Base-by-base conservation (phyloP, 2,329 filamentous ascomycete genomes). In the Ophiostoma fasciatum region DNA sequence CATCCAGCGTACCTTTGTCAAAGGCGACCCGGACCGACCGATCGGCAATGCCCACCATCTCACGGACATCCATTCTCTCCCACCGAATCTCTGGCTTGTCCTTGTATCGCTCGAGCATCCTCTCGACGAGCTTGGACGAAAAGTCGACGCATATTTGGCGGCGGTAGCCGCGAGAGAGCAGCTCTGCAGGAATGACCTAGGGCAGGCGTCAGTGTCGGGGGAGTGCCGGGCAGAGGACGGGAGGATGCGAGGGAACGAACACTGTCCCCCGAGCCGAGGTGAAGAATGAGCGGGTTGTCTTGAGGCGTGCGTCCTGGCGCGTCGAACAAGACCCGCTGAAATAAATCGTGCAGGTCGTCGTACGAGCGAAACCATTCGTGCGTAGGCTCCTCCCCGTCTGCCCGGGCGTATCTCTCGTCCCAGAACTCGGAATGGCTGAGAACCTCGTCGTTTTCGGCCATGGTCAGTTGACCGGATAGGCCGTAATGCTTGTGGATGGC, bases 211-310 rank as follows among this genome's bases (percentile, higher is more conserved):
- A n/a, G n/a, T n/a, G n/a, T n/a, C n/a, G n/a, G n/a, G n/a, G n/a
- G n/a, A n/a, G n/a, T n/a, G n/a, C n/a, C n/a, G n/a, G n/a, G n/a
- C n/a, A n/a, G n/a, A n/a, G n/a, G n/a, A n/a, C n/a, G n/a, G n/a
- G n/a, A n/a, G n/a, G n/a, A n/a, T n/a, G n/a, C n/a, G n/a, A n/a
- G n/a, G n/a, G n/a, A n/a, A n/a, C n/a, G n/a, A n/a, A n/a, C n/a
- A n/a, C 68, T 74, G 44, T 74, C 67, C 7, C 70, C 70, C 8
- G 61, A 71, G 0, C 69, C 70, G 5, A 74, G 52, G 49, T 74
- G 69, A 12, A 74, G 46, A n/a, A 74, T 61, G 10, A 49, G 40
- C 1, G 62, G 62, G 13, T 53, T 46, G n/a, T 51, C 46, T 0
- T 51, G 43, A 0, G 57, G 41, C 9, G 41, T 41, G 13, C 48